These are phyloP conservation scores for Diutina neorugosa DNA, from an alignment of 1,139 yeast species.

Conservation along the genomic window DNA sequence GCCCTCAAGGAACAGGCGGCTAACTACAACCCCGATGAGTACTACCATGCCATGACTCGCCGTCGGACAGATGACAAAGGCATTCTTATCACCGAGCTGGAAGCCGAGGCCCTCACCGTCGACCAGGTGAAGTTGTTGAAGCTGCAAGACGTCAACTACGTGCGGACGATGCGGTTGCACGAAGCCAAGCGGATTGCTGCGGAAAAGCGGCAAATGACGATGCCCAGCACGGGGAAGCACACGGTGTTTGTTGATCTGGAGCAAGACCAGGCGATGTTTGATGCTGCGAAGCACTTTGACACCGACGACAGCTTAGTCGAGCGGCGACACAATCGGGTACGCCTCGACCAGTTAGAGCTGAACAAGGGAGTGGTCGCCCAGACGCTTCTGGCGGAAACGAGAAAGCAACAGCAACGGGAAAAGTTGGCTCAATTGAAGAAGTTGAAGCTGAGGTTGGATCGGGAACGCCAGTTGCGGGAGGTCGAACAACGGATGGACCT, in stretches of 20 bases:
- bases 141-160: conserved; percentile 81
- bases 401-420: conserved; percentile 37
- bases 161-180: conserved; percentile 61
- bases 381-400: conserved; percentile 18
- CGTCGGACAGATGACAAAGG: conserved; percentile 59
- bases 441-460: conserved; percentile 47
- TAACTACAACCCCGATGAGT: conserved; percentile 87
- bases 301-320: conserved; percentile 55
- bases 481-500: conserved; percentile 64
- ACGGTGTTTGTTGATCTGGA: conserved; percentile 72
- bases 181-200: conserved; percentile 58
- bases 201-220: conserved; percentile 40
- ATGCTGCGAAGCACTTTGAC: conserved; percentile 52
- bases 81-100: conserved; percentile 53
- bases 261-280: conserved; percentile 43
- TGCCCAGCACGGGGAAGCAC: conserved; percentile 57
- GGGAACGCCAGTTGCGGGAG: conserved; percentile 52
- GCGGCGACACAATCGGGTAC: conserved; percentile 64
- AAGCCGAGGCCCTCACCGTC: conserved; percentile 45
- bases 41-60: conserved; percentile 82
- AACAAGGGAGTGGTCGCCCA: conserved; percentile 17
- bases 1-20: conserved; percentile 61
- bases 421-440: conserved; percentile 46
- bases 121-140: conserved; percentile 76
- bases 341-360: conserved; percentile 44